A percentile compares a stretch with the other conserved stretches of the same genome.
These are phyloP conservation scores for Leucocoprinus gongylophorus DNA, from an alignment of 1,284 basidiomycete genomes.

Conservation along the genomic window DNA sequence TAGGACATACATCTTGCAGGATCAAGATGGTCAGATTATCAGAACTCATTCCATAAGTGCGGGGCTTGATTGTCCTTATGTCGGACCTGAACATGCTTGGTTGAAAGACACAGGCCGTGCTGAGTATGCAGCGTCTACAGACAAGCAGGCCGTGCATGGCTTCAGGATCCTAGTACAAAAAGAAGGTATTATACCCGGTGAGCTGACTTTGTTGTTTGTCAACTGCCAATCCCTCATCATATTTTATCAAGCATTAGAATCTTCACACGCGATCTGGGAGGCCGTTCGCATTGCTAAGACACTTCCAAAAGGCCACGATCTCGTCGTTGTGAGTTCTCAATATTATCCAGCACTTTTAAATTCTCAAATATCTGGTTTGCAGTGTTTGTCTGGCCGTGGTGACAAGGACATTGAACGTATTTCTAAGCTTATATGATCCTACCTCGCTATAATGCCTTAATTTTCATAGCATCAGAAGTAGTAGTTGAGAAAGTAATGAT, in stretches of 20 bases:
- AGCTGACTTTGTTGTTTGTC: conserved; percentile 18
- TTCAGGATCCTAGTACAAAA: conserved; percentile 89
- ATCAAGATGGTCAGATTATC: conserved; percentile 83
- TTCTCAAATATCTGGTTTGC: conserved; percentile 1
- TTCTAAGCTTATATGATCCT: conserved; percentile 69
- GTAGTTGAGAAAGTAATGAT: too few relatives aligned
- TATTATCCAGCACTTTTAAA: background rate
- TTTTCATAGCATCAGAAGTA: too few relatives aligned
- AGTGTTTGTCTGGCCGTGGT: conserved; percentile 87
- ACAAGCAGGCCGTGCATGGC: conserved; percentile 88
- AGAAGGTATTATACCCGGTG: conserved; percentile 96
- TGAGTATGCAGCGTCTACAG: conserved; percentile 90
- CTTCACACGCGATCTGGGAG: conserved; percentile 93
- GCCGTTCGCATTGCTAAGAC: conserved; percentile 83
- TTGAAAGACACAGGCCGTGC: conserved; percentile 92
- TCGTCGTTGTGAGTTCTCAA: conserved; percentile 73
- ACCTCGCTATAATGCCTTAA: too few relatives aligned
- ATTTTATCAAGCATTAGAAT: conserved; percentile 77
- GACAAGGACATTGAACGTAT: conserved; percentile 96
- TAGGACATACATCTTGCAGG: conserved; percentile 91
- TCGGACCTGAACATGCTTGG: conserved; percentile 97
- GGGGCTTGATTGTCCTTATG: conserved; percentile 88
- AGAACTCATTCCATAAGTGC: conserved; percentile 98
- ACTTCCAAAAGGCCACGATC: conserved; percentile 76
- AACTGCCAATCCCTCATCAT: too few relatives aligned